Evolutionary conservation across 116 monocot species (phyloP).

Genomic region (Posidonia oceanica): DNA sequence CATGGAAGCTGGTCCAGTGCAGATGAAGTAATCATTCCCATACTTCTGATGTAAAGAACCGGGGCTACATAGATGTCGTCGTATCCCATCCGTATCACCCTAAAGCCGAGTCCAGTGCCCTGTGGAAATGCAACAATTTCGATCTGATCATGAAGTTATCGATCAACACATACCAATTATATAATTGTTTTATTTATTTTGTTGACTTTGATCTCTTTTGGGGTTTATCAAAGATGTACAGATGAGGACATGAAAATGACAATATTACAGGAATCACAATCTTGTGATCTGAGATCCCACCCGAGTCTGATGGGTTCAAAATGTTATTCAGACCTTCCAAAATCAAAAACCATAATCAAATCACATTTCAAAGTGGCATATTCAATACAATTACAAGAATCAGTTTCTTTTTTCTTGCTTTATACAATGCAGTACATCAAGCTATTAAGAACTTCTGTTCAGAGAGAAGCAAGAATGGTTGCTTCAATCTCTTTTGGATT

Average conservation of each 20-base stretch:
- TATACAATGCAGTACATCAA: too few relatives aligned
- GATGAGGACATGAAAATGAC: background rate
- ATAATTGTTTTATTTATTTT: background rate
- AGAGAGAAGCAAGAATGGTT: too few relatives aligned
- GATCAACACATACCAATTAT: background rate
- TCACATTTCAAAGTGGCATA: too few relatives aligned
- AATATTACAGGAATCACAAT: background rate
- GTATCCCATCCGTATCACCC: conserved; percentile 83
- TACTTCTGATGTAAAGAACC: conserved; percentile 46
- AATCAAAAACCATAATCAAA: background rate
- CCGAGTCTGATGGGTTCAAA: background rate
- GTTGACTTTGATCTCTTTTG: too few relatives aligned
- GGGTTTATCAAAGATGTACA: background rate
- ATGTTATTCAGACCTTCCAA: background rate
- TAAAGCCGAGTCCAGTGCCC: conserved; percentile 75
- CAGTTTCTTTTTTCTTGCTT: too few relatives aligned
- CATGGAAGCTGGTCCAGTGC: conserved; percentile 81
- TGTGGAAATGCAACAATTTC: conserved; percentile 15
- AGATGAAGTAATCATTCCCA: conserved; percentile 69
- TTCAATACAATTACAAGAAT: too few relatives aligned
- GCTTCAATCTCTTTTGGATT: too few relatives aligned
- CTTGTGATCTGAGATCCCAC: too few relatives aligned
- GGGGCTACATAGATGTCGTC: conserved; percentile 82
- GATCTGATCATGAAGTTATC: background rate
- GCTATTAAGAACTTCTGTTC: too few relatives aligned